Evolutionary conservation across 768 basidiomycete species (phyloP).

Genomic region (Serendipita sp.): DNA sequence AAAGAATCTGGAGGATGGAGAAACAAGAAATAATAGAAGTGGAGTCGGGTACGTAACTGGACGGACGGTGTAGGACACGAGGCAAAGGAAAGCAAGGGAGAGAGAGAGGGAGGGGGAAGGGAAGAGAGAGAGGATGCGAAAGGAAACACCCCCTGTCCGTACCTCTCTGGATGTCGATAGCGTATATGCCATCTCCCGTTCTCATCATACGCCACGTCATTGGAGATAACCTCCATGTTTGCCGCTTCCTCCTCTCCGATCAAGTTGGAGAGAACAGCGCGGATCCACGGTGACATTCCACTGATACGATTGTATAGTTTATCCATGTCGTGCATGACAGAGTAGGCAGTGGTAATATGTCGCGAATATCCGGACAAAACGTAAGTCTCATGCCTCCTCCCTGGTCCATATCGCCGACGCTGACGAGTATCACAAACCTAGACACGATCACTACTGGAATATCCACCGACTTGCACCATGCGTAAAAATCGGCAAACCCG

Average conservation of each 20-base stretch:
- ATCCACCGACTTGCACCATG: conserved; percentile 62
- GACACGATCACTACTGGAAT: conserved; percentile 90
- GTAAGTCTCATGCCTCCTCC: too few species aligned
- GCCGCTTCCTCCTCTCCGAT: conserved; percentile 50
- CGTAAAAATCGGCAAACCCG: conserved; percentile 77
- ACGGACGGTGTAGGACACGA: not conserved
- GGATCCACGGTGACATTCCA: conserved; percentile 88
- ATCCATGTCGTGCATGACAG: not conserved
- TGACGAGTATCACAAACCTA: conserved; percentile 30
- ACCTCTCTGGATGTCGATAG: conserved; percentile 82
- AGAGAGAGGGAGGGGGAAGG: not conserved
- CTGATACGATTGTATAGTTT: conserved; percentile 21
- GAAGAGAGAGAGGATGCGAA: not conserved
- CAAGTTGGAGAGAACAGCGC: conserved; percentile 72
- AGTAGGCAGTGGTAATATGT: not conserved
- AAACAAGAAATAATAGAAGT: too few species aligned
- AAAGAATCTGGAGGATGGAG: too few species aligned
- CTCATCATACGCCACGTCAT: conserved; percentile 53
- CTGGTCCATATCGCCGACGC: too few species aligned
- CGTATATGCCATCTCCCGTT: conserved; percentile 66
- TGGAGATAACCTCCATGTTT: conserved; percentile 83
- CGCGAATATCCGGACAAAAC: too few species aligned
- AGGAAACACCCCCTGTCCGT: conserved; percentile 10
- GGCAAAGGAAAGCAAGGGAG: not conserved
- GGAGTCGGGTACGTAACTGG: not conserved